A percentile compares a stretch with the other conserved stretches of the same genome.
Evolutionary conservation across 768 basidiomycete genomes (phyloP).

Genomic region (Infundibulicybe gibba): DNA sequence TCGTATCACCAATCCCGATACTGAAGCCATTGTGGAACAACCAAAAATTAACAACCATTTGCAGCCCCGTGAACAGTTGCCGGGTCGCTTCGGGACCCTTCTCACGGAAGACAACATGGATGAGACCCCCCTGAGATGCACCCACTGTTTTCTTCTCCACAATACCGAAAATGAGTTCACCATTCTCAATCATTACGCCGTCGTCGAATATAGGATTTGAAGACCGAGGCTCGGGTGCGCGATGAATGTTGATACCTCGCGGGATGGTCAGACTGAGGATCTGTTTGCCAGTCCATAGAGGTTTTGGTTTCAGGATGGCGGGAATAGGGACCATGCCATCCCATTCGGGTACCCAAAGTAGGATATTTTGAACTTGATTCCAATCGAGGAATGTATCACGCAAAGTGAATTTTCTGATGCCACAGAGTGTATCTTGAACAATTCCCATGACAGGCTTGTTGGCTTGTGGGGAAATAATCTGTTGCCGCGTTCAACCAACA

Average conservation of each 20-base stretch:
- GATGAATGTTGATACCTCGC: slow-evolving; percentile 90
- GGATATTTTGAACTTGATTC: slow-evolving; percentile 94
- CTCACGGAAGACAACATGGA: slow-evolving; percentile 97
- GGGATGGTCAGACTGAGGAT: slow-evolving; percentile 90
- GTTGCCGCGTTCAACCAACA: slow-evolving; percentile 2
- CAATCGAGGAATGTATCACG: slow-evolving; percentile 96
- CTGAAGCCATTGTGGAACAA: slow-evolving; percentile 98
- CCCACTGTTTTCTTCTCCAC: slow-evolving; percentile 99
- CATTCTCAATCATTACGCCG: slow-evolving; percentile 95
- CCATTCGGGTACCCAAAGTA: slow-evolving; percentile 98
- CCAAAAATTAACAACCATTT: slow-evolving; percentile 98
- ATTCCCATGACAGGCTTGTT: slow-evolving; percentile 99
- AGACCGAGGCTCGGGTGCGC: slow-evolving; percentile 75
- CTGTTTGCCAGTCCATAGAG: slow-evolving; percentile 98
- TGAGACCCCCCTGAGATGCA: slow-evolving; percentile 88
- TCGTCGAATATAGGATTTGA: slow-evolving; percentile 86
- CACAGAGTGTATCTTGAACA: slow-evolving; percentile 97
- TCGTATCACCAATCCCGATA: slow-evolving; percentile 98
- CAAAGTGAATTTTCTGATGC: slow-evolving; percentile 94
- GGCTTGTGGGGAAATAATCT: slow-evolving; percentile 99
- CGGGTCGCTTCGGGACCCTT: slow-evolving; percentile 92
- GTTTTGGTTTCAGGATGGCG: slow-evolving; percentile 94
- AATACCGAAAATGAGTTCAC: slow-evolving; percentile 91
- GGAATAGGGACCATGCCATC: slow-evolving; percentile 91
- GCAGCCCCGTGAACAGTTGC: slow-evolving; percentile 88